Percentiles rank a stretch among this genome's conserved stretches.
Conservation (phyloP, 2,329 filamentous ascomycete genomes). For the Simplicillium sp. region DNA sequence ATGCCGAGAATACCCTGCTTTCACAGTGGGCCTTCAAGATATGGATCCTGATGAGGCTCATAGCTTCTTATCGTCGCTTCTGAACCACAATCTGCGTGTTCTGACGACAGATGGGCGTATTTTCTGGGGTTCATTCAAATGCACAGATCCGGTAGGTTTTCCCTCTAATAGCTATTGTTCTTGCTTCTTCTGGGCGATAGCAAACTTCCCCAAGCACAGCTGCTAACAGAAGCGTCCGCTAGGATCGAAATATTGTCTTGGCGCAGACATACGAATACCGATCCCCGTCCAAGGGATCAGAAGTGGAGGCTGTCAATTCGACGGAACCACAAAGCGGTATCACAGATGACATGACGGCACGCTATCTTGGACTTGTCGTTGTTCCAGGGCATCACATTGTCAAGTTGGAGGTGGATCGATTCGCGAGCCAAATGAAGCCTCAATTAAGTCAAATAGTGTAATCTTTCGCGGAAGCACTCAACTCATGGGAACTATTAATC, state of each 20-base stretch:
- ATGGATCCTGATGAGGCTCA: conserved; percentile 45
- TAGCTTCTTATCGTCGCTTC: conserved; percentile 51
- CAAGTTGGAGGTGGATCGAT: conserved; percentile 82
- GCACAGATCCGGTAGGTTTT: conserved; percentile 72
- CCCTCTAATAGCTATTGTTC: background rate
- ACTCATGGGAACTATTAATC: too few relatives aligned
- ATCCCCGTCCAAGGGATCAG: conserved; percentile 48
- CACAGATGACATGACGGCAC: conserved; percentile 66
- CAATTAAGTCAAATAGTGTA: background rate
- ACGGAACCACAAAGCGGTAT: conserved; percentile 29
- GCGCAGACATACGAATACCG: conserved; percentile 84
- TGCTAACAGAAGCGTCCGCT: background rate
- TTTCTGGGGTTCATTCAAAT: conserved; percentile 88
- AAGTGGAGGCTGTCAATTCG: conserved; percentile 25
- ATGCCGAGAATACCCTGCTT: too few relatives aligned
- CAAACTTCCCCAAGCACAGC: background rate
- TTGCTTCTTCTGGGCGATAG: too few relatives aligned
- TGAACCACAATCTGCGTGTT: conserved; percentile 72
- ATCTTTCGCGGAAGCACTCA: too few relatives aligned
- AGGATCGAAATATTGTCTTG: conserved; percentile 87
- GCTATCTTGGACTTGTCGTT: conserved; percentile 83
- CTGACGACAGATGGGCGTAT: conserved; percentile 75
- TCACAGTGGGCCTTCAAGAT: background rate
- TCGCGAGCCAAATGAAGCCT: conserved; percentile 40
- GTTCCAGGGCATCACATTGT: conserved; percentile 78